These are phyloP conservation scores for Spergularia bocconei DNA, from an alignment of 148 eudicot genomes.

Conservation along the genomic window DNA sequence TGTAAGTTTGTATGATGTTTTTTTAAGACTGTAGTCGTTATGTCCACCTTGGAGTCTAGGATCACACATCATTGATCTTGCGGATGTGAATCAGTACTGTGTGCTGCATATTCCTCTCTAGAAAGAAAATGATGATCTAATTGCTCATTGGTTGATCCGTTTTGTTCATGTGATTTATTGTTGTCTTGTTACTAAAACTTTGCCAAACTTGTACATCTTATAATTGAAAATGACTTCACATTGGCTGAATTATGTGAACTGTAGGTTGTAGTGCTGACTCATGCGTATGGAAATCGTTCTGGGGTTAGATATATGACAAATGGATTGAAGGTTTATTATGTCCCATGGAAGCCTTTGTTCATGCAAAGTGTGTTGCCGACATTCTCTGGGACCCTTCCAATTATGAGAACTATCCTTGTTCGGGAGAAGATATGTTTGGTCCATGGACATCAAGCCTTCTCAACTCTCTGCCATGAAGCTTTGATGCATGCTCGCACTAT, in stretches of 20 bases:
- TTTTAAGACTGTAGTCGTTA: too few species aligned
- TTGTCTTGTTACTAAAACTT: not conserved
- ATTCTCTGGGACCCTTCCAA: slow-evolving; percentile 88
- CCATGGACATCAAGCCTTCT: slow-evolving; percentile 99
- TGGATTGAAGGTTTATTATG: slow-evolving; percentile 86
- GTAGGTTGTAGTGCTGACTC: slow-evolving; percentile 95
- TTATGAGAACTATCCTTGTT: slow-evolving; percentile 72
- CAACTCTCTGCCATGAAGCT: slow-evolving; percentile 97
- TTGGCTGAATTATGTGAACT: not conserved
- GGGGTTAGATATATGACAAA: slow-evolving; percentile 95
- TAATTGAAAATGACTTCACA: not conserved
- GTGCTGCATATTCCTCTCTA: not conserved
- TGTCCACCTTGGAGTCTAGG: too few species aligned
- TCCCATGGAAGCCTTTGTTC: slow-evolving; percentile 92
- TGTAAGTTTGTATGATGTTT: too few species aligned
- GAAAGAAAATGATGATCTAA: not conserved
- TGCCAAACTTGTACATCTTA: not conserved
- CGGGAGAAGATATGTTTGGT: slow-evolving; percentile 84
- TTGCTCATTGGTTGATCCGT: not conserved
- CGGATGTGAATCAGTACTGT: not conserved
- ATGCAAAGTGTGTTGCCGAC: slow-evolving; percentile 95
- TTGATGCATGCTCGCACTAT: slow-evolving; percentile 96
- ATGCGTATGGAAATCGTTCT: slow-evolving; percentile 83
- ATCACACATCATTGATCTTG: too few species aligned
- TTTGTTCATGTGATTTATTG: too few species aligned